These are phyloP conservation scores for Cetradonia linearis DNA, from an alignment of 495 filamentous ascomycete species.

Conservation along the genomic window DNA sequence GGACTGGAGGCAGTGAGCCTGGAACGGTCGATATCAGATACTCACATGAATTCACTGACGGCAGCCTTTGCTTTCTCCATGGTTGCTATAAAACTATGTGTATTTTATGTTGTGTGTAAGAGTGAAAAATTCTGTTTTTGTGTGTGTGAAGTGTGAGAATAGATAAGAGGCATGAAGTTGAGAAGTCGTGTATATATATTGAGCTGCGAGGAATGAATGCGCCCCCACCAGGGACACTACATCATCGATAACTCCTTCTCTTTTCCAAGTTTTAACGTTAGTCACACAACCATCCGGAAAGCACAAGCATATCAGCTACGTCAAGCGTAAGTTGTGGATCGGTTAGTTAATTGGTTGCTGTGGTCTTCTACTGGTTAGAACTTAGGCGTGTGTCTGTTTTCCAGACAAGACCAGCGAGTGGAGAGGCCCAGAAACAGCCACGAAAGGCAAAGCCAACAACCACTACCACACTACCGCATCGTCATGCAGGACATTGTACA, in stretches of 20 bases:
- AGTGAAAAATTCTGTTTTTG: neutral
- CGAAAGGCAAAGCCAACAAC: neutral
- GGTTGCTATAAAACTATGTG: slow-evolving; percentile 5
- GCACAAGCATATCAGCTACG: slow-evolving; percentile 10
- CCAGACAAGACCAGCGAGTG: slow-evolving; percentile 2
- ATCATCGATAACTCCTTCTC: slow-evolving; percentile 5
- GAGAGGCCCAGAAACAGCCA: neutral
- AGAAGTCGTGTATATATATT: neutral
- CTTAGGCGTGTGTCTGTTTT: neutral
- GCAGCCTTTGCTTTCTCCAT: slow-evolving; percentile 50
- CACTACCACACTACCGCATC: neutral
- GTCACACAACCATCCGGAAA: slow-evolving; percentile 2
- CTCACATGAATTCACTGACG: slow-evolving; percentile 43
- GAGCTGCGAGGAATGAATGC: neutral
- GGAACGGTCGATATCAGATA: slow-evolving; percentile 6
- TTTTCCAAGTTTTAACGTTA: neutral
- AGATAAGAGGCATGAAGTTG: neutral
- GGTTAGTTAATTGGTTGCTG: neutral
- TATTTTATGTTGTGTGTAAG: neutral
- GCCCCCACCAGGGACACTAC: neutral
- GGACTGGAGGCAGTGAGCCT: slow-evolving; percentile 22
- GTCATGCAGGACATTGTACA: neutral
- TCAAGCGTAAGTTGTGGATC: slow-evolving; percentile 8
- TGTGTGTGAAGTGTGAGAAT: neutral
- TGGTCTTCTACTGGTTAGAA: slow-evolving; percentile 4